Evolutionary conservation across 768 basidiomycete species (phyloP).

Genomic region (Nidularia pulvinata): DNA sequence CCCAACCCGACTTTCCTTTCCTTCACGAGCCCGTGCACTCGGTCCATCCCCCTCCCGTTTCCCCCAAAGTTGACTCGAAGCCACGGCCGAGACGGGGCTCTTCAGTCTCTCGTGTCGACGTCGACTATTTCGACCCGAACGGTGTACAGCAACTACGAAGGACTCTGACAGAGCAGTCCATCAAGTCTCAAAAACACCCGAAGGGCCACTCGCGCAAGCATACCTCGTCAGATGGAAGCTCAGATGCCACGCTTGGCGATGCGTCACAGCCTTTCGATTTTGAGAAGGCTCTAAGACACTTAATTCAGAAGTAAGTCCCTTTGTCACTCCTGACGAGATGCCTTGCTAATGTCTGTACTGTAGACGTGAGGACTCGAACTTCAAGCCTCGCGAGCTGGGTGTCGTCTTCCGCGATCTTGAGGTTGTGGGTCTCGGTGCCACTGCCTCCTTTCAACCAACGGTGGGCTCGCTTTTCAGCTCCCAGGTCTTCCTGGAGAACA

Average conservation of each 20-base stretch:
- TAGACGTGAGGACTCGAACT: slow-evolving; percentile 45
- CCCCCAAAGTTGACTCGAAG: slow-evolving; percentile 14
- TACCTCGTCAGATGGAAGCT: slow-evolving; percentile 19
- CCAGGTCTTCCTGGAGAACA: slow-evolving; percentile 30
- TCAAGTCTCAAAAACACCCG: neutral
- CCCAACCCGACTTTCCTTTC: too few species aligned
- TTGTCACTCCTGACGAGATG: slow-evolving; percentile 1
- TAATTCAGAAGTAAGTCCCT: slow-evolving; percentile 26
- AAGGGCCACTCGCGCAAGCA: slow-evolving; percentile 9
- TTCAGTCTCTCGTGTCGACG: slow-evolving; percentile 32
- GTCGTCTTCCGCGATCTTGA: slow-evolving; percentile 60
- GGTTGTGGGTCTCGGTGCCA: slow-evolving; percentile 57
- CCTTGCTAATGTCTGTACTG: slow-evolving; percentile 5
- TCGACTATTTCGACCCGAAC: slow-evolving; percentile 56
- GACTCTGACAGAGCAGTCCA: slow-evolving; percentile 29
- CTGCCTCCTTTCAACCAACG: slow-evolving; percentile 54
- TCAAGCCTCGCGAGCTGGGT: slow-evolving; percentile 55
- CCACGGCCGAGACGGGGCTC: slow-evolving; percentile 18
- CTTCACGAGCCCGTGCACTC: slow-evolving; percentile 2
- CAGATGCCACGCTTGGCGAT: slow-evolving; percentile 3
- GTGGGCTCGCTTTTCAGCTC: slow-evolving; percentile 67
- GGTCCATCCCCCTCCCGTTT: slow-evolving; percentile 6
- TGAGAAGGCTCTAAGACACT: slow-evolving; percentile 25
- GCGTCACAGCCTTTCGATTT: slow-evolving; percentile 30
- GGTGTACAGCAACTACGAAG: slow-evolving; percentile 43